These are phyloP conservation scores for Juncus effusus DNA, from an alignment of 176 grass and related monocot genomes.

Conservation along the genomic window DNA sequence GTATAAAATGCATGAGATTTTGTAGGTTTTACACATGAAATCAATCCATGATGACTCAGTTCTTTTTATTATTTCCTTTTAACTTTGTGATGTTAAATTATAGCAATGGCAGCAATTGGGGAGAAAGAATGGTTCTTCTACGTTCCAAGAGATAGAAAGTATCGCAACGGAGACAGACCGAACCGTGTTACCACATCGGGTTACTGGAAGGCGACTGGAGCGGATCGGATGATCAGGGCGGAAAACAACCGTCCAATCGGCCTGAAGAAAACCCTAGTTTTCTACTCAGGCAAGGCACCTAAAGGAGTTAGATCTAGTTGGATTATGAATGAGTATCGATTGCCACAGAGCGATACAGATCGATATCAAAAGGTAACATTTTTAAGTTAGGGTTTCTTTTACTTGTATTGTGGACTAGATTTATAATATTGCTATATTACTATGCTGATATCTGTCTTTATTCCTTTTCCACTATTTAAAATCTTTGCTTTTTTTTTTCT, in stretches of 20 bases:
- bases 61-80: neutral
- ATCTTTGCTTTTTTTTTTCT: too few relatives aligned
- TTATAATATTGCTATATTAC: neutral
- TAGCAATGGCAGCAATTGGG: slow-evolving; percentile 87
- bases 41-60: neutral
- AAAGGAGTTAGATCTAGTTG: slow-evolving; percentile 83
- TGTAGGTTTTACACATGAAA: neutral
- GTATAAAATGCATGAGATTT: neutral
- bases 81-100: neutral
- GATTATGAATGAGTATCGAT: slow-evolving; percentile 99
- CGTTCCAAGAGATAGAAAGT: slow-evolving; percentile 91
- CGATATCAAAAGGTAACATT: slow-evolving; percentile 67
- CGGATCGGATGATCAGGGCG: slow-evolving; percentile 62
- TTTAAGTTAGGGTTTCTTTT: neutral
- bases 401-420: neutral
- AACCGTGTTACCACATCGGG: slow-evolving; percentile 92
- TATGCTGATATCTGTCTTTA: too few relatives aligned
- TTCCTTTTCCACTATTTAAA: too few relatives aligned
- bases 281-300: slow-evolving; percentile 98
- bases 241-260: slow-evolving; percentile 73
- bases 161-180: slow-evolving; percentile 89
- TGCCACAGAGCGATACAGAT: slow-evolving; percentile 51
- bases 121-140: slow-evolving; percentile 99
- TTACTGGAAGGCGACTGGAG: slow-evolving; percentile 98
- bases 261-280: slow-evolving; percentile 95